Percentiles rank a stretch among this genome's conserved stretches.
These are phyloP conservation scores for Gnaphalium uliginosum DNA, from an alignment of 129 eudicot genomes.

Conservation along the genomic window DNA sequence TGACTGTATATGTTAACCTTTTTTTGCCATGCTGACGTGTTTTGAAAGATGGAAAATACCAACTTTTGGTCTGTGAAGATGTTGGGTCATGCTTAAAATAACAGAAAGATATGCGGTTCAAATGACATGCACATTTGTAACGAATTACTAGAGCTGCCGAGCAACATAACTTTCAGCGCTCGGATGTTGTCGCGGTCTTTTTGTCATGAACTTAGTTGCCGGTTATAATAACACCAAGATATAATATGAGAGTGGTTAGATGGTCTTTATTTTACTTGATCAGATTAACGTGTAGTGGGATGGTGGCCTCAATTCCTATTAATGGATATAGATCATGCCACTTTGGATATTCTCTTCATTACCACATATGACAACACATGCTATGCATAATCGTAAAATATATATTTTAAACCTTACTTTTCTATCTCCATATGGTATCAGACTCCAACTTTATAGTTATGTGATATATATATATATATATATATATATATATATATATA, in stretches of 20 bases:
- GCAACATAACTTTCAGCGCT: no score
- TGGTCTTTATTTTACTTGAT: not conserved
- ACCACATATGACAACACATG: not conserved
- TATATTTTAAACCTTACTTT: not conserved
- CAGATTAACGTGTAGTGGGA: slow-evolving; percentile 13
- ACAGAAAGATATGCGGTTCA: no score
- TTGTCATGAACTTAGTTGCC: no score
- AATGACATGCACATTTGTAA: no score
- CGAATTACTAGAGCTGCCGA: no score
- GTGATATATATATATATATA: no score
- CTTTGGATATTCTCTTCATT: not conserved
- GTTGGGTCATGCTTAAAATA: no score
- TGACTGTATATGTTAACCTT: not conserved
- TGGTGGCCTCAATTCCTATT: not conserved
- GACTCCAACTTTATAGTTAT: not conserved
- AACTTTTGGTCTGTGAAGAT: no score
- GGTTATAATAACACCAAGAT: not conserved
- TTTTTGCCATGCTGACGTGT: slow-evolving; percentile 7
- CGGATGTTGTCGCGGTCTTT: no score
- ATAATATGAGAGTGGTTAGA: not conserved
- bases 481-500: no score
- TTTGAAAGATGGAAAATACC: no score
- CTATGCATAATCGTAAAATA: not conserved
- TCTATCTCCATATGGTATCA: not conserved
- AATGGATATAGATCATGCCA: slow-evolving; percentile 1